Conservation (phyloP, 495 filamentous ascomycete species). For the Rusavskia elegans region DNA sequence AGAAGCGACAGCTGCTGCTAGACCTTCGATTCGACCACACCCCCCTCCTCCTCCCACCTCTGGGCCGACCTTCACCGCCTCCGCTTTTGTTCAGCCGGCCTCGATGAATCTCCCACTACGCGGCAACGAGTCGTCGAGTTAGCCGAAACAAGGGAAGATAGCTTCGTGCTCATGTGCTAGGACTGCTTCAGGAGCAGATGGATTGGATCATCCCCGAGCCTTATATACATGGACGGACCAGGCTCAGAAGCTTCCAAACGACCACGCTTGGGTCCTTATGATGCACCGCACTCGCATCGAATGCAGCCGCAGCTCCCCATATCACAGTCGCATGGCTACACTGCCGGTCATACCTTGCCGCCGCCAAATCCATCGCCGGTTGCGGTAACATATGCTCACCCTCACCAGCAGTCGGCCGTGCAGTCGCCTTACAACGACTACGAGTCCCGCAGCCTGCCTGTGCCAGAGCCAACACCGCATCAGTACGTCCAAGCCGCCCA, state of each 20-base stretch:
- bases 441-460: conserved; percentile 9
- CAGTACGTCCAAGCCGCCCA: conserved; percentile 11
- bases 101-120: not conserved
- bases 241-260: conserved; percentile 12
- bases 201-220: conserved; percentile 3
- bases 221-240: conserved; percentile 13
- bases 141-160: not conserved
- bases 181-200: conserved; percentile 8
- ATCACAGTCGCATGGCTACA: conserved; percentile 7
- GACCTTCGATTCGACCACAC: not conserved
- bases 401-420: conserved; percentile 7
- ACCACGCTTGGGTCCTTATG: conserved; percentile 10
- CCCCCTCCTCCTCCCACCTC: not conserved
- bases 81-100: not conserved
- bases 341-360: conserved; percentile 3
- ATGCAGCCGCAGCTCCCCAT: conserved; percentile 11
- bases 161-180: not conserved
- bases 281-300: conserved; percentile 10
- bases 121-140: not conserved
- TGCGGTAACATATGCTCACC: conserved; percentile 1
- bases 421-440: conserved; percentile 12
- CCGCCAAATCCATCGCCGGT: conserved; percentile 8
- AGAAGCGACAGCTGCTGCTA: not conserved
- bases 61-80: not conserved
- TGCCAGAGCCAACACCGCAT: conserved; percentile 9